Conservation (phyloP, 768 basidiomycete species). For the Trametopsis cervina region DNA sequence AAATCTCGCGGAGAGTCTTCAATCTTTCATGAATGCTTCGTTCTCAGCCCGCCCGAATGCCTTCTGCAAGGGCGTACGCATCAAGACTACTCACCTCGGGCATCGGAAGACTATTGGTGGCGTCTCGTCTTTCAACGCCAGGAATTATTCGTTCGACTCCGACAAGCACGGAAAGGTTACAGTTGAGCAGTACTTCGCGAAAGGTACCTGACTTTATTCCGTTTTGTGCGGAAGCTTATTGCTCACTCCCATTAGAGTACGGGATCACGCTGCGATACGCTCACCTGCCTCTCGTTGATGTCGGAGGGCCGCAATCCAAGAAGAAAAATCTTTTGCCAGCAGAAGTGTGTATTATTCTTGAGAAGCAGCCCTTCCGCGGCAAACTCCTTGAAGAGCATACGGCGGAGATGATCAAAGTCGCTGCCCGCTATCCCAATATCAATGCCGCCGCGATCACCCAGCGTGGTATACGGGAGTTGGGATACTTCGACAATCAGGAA, state of each 20-base stretch:
- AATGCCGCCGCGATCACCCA: slow-evolving; percentile 39
- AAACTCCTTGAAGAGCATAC: slow-evolving; percentile 53
- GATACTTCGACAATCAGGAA: slow-evolving; percentile 27
- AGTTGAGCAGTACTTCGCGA: slow-evolving; percentile 41
- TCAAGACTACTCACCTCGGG: slow-evolving; percentile 64
- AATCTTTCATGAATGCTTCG: slow-evolving; percentile 36
- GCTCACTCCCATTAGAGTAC: slow-evolving; percentile 31
- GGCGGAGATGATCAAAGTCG: slow-evolving; percentile 41
- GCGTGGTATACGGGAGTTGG: slow-evolving; percentile 37
- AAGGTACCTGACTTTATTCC: slow-evolving; percentile 28
- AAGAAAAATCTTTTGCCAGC: slow-evolving; percentile 34
- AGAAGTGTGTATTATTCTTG: slow-evolving; percentile 43
- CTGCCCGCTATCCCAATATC: slow-evolving; percentile 42
- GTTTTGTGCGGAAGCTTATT: background rate
- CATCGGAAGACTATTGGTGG: slow-evolving; percentile 67
- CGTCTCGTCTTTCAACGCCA: slow-evolving; percentile 35
- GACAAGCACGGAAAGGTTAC: slow-evolving; percentile 33
- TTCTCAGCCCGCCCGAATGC: slow-evolving; percentile 53
- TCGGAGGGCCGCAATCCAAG: slow-evolving; percentile 33
- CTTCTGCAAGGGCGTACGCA: slow-evolving; percentile 60
- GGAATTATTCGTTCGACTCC: slow-evolving; percentile 32
- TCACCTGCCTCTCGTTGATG: slow-evolving; percentile 38
- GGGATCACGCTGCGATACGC: slow-evolving; percentile 31
- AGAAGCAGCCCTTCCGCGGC: slow-evolving; percentile 35
- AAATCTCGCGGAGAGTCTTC: slow-evolving; percentile 37